Evolutionary conservation across 306 rosid species (phyloP), one percentile per base, ranked within the genome.

Genomic region (Rosa chinensis): DNA sequence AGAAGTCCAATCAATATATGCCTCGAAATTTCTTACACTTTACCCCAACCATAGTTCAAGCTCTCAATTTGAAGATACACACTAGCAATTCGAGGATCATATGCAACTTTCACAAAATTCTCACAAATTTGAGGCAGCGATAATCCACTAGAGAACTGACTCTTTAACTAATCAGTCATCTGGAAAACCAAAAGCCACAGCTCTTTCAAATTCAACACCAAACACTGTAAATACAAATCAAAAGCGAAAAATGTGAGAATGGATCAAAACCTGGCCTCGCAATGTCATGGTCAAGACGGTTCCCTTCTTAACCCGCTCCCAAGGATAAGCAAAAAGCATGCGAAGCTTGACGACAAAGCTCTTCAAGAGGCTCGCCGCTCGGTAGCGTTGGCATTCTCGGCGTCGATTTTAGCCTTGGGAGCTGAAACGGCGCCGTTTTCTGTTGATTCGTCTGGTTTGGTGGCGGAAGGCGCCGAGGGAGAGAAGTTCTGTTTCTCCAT

Each of bases 31-130:
- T 92, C 98, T 71, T 93, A 94, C 55, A 95, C 84, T 82, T 95
- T 95, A 52, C 93, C 98, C 98, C 98, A 95, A 14, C 99, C 99
- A n/a, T 98, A 95, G 63, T 78, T 90, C 74, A 95, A 87, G 17
- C 70, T 73, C 56, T 91, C 99, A 73, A 93, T 90, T 56, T 90
- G 98, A 18, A 95, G 89, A 83, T 90, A 95, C 63, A 93, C 82
- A 16, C 91, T 98, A 37, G 97, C 72, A 80, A 95, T 81, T 10
- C 96, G 94, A 63, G 99, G 98, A 89, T 93, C 99, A 81, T 91
- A 84, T 0, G 98, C 92, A 28, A 97, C 99, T 82, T 95, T 95
- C 66, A 91, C 37, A 32, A 95, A 87, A 84, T 93, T 95, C 78
- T 95, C 98, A 73, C 94, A 93, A 43, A 95, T 83, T 83, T 88